A percentile compares a stretch with the other conserved stretches of the same genome.
phyloP scores from a whole-genome alignment of 306 rosid species.

The Quercus ilex region DNA sequence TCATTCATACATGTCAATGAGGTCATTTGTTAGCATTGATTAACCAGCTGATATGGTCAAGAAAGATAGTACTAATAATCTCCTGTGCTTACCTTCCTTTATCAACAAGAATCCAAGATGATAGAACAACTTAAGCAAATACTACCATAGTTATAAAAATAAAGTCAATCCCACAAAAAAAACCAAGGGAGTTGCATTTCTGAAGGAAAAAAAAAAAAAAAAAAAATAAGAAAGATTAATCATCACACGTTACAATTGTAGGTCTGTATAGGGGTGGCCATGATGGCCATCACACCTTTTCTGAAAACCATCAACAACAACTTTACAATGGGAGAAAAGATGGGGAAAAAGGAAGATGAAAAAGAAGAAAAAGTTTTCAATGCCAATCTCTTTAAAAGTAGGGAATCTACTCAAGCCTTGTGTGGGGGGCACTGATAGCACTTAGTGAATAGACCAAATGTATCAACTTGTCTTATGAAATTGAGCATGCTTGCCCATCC shows the following conservation, averaged over 20 bases:
- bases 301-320: constrained; percentile 49
- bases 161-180: constrained; percentile 18
- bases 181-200: constrained; percentile 19
- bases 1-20: too few relatives aligned
- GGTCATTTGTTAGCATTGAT: too few relatives aligned
- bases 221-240: constrained; percentile 31
- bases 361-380: constrained; percentile 23
- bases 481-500: constrained; percentile 98
- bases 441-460: constrained; percentile 84
- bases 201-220: too few relatives aligned
- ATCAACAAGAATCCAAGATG: neutral
- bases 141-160: neutral
- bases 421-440: constrained; percentile 93
- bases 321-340: constrained; percentile 28
- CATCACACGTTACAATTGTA: constrained; percentile 48
- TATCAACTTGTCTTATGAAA: constrained; percentile 67
- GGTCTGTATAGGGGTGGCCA: constrained; percentile 70
- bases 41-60: too few relatives aligned
- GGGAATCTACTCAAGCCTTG: constrained; percentile 50
- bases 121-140: neutral
- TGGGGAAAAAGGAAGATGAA: neutral
- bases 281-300: constrained; percentile 70
- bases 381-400: constrained; percentile 59
- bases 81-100: neutral
- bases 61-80: too few relatives aligned